phyloP scores from a whole-genome alignment of 2,329 filamentous ascomycete species.

The Pseudogymnoascus sp. region DNA sequence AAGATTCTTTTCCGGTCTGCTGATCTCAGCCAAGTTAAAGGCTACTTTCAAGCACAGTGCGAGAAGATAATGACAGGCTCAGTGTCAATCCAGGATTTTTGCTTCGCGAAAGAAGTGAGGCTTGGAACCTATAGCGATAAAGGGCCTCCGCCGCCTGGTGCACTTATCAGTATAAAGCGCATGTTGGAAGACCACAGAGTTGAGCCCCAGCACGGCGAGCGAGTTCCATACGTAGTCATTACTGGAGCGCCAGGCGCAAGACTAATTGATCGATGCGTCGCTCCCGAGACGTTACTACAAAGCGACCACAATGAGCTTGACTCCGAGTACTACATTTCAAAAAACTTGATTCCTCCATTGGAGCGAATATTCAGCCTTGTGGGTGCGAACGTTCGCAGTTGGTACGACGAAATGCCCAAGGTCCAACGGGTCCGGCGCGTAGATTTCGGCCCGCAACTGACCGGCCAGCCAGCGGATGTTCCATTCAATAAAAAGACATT shows the following conservation, averaged over 20 bases:
- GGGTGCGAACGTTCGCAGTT: slow-evolving; percentile 80
- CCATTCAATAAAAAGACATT: slow-evolving; percentile 56
- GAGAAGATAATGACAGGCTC: slow-evolving; percentile 84
- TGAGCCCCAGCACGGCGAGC: slow-evolving; percentile 91
- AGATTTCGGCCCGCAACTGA: slow-evolving; percentile 24
- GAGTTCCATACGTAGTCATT: slow-evolving; percentile 89
- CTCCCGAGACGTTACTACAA: slow-evolving; percentile 73
- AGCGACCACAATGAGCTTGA: slow-evolving; percentile 78
- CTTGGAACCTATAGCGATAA: slow-evolving; percentile 82
- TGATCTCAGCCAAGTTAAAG: slow-evolving; percentile 82
- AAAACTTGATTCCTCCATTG: slow-evolving; percentile 89
- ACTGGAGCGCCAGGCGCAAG: slow-evolving; percentile 80
- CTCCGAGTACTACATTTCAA: slow-evolving; percentile 92
- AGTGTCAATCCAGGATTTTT: slow-evolving; percentile 91
- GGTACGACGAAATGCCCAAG: slow-evolving; percentile 98
- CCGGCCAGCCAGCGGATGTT: slow-evolving; percentile 36
- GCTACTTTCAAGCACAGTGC: slow-evolving; percentile 85
- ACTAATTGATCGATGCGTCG: slow-evolving; percentile 82
- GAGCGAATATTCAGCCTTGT: slow-evolving; percentile 96
- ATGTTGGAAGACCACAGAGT: slow-evolving; percentile 82
- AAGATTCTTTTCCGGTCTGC: slow-evolving; percentile 84
- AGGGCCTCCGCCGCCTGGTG: slow-evolving; percentile 76
- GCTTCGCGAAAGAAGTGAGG: slow-evolving; percentile 87
- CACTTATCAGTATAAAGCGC: slow-evolving; percentile 75
- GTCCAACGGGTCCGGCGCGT: slow-evolving; percentile 64